A percentile compares a stretch with the other conserved stretches of the same genome.
phyloP scores from a whole-genome alignment of 257 asterid genomes.

The Nicotiana otophora region DNA sequence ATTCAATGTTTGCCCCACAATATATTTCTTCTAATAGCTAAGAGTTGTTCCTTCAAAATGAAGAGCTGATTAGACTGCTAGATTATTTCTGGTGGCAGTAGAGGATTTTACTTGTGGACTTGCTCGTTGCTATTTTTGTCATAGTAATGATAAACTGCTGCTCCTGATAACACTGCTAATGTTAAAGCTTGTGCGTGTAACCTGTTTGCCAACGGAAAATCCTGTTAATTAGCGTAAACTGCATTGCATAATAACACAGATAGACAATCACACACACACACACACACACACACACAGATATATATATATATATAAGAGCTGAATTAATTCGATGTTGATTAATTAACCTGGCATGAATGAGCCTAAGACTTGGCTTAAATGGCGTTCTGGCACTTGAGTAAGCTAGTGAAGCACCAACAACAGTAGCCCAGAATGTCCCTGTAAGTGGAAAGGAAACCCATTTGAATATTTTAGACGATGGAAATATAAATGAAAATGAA shows the following conservation, averaged over 20 bases:
- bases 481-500: no score
- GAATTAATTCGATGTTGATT: background rate
- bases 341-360: constrained; percentile 65
- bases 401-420: constrained; percentile 58
- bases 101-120: no score
- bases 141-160: constrained; percentile 48
- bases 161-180: constrained; percentile 66
- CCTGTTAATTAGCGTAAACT: no score
- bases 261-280: background rate
- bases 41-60: no score
- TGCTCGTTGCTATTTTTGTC: no score
- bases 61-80: no score
- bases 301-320: no score
- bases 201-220: constrained; percentile 24
- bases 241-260: background rate
- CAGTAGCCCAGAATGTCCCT: constrained; percentile 73
- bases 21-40: no score
- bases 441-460: background rate
- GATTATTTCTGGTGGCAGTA: no score
- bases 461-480: background rate
- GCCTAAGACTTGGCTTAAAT: constrained; percentile 63
- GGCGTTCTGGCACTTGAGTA: constrained; percentile 45
- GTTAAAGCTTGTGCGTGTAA: constrained; percentile 85
- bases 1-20: no score
- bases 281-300: no score